Base-by-base conservation (phyloP, 2,329 filamentous ascomycete species). In the Graphilbum fragrans region DNA sequence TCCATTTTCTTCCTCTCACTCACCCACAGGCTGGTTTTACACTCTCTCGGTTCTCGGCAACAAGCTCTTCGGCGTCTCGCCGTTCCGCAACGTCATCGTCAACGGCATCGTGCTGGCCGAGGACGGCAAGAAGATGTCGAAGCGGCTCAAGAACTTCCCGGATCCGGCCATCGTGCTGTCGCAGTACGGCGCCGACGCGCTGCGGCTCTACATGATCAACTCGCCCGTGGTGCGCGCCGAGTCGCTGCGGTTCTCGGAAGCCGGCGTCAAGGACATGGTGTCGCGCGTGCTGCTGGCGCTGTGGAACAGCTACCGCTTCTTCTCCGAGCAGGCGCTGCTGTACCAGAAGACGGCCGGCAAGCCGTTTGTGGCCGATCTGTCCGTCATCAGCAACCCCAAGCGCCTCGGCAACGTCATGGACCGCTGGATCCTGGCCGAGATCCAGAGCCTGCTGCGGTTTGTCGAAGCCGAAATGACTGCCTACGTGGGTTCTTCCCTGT, bases 281-380 rank as follows among this genome's bases (percentile, higher is more conserved):
- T 82, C 86, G 41, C 94, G 88, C 59, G 90, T 95, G 12, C 69
- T 95, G 4, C 67, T 95, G 32, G 88, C 90, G 1, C 64, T 95
- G 21, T 95, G 90, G 90, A 96, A 95, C 65, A 92, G 84, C 55
- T 95, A 90, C 65, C 90, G 93, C 58, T 95, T 96, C 67, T 95
- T 95, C 50, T 84, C 88, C 47, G 86, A 85, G 33, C 90, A 95
- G 60, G 84, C 87, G 10, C 69, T 78, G 29, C 70, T 95, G 10
- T 66, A 93, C 49, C 93, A 94, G 70, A 95, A 95, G 71, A 74
- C 84, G 18, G 80, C 84, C 45, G 70, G 77, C 37, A 67, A 85
- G 20, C 78, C 92, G 50, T 95, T 82, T 55, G 60, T 77, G 41
- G 94, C 88, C 59, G 79, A 93, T 53, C 82, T 85, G 3, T 70